A percentile compares a stretch with the other conserved stretches of the same genome.
Conservation (phyloP, 306 rosid genomes). For the apple (Malus domestica) region DNA sequence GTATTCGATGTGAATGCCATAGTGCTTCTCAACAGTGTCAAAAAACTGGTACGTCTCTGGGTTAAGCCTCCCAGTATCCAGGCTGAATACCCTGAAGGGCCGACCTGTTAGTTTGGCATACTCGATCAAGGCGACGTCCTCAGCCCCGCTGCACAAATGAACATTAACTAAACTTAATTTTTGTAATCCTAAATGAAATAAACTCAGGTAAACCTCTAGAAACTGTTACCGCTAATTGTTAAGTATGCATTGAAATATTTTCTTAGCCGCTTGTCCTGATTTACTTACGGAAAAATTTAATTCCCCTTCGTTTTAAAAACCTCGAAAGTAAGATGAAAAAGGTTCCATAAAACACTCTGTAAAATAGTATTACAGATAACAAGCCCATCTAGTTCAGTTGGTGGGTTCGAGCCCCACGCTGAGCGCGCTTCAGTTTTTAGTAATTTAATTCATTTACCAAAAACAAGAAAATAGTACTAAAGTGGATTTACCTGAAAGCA, state of each 20-base stretch:
- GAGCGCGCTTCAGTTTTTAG: not conserved
- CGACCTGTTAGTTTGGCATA: conserved; percentile 92
- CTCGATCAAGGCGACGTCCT: conserved; percentile 87
- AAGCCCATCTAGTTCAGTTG: no score
- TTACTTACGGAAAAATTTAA: no score
- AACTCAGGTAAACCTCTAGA: not conserved
- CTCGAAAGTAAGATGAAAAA: no score
- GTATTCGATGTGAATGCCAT: conserved; percentile 82
- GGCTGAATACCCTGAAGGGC: conserved; percentile 73
- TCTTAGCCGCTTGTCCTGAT: no score
- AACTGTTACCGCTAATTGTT: not conserved
- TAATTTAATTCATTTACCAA: not conserved
- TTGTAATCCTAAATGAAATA: not conserved
- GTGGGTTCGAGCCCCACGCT: no score
- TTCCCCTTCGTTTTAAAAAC: no score
- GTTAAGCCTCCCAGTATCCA: conserved; percentile 89
- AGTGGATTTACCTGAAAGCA: conserved; percentile 60
- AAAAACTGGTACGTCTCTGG: conserved; percentile 76
- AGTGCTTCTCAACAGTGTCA: conserved; percentile 73
- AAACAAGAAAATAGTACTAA: not conserved
- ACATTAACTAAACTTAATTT: not conserved
- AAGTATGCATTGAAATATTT: no score
- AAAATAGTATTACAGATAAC: no score
- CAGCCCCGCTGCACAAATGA: conserved; percentile 74
- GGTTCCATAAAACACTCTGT: no score